These are phyloP conservation scores for Colletotrichum graminicola DNA, from an alignment of 2,329 filamentous ascomycete species.

Conservation along the genomic window DNA sequence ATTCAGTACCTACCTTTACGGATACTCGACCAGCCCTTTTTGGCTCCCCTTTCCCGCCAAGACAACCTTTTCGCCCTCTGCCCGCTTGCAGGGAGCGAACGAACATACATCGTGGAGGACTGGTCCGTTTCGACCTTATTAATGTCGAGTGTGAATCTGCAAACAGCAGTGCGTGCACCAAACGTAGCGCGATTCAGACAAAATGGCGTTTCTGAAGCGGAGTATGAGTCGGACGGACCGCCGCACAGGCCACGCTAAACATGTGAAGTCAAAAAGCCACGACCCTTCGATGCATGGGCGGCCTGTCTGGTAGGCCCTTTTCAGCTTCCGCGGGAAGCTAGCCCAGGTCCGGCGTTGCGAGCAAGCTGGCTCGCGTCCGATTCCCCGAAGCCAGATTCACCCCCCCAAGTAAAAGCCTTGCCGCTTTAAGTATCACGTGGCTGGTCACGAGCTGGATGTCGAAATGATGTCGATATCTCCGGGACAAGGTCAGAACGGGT, in stretches of 20 bases:
- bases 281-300: constrained; percentile 22
- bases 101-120: not conserved
- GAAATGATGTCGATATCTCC: not conserved
- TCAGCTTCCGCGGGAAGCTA: constrained; percentile 39
- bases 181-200: constrained; percentile 20
- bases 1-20: constrained; percentile 23
- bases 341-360: constrained; percentile 17
- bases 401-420: not conserved
- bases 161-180: constrained; percentile 17
- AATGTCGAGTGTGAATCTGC: constrained; percentile 18
- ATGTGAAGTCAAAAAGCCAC: constrained; percentile 41
- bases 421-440: not conserved
- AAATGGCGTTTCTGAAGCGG: constrained; percentile 24
- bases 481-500: not conserved
- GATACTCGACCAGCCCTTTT: not conserved
- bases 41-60: constrained; percentile 3
- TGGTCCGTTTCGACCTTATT: constrained; percentile 8
- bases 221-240: constrained; percentile 20
- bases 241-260: constrained; percentile 34
- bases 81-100: not conserved
- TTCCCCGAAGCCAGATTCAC: not conserved
- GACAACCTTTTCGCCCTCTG: not conserved
- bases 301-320: constrained; percentile 22
- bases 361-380: constrained; percentile 17
- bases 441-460: not conserved